phyloP scores from a whole-genome alignment of 163 green algal species.

The Coccomyxa subellipsoidea region DNA sequence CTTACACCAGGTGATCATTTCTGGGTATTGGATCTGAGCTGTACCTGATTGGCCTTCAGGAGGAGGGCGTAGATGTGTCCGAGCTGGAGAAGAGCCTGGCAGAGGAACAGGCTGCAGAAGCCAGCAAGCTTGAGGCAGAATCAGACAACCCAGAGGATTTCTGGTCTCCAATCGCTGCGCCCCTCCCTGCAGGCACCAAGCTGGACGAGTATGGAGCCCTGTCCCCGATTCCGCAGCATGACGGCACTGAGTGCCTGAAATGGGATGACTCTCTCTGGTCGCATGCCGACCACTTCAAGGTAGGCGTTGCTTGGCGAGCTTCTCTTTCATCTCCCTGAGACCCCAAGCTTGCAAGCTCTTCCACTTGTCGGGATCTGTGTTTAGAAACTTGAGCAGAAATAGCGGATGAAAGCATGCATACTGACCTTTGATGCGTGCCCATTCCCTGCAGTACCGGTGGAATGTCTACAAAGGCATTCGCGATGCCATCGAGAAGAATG shows the following conservation, averaged over 20 bases:
- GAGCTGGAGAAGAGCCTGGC: not conserved
- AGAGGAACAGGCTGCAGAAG: not conserved
- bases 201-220: slow-evolving; percentile 62
- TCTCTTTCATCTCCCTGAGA: not conserved
- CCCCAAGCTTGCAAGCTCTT: too few relatives aligned
- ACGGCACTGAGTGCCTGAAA: slow-evolving; percentile 88
- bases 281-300: slow-evolving; percentile 89
- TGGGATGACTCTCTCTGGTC: slow-evolving; percentile 87
- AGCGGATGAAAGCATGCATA: not conserved
- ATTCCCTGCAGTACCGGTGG: slow-evolving; percentile 90
- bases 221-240: slow-evolving; percentile 68
- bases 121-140: not conserved
- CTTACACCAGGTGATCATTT: too few relatives aligned
- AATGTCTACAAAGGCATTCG: slow-evolving; percentile 86
- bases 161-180: not conserved
- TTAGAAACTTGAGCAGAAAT: too few relatives aligned
- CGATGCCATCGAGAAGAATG: slow-evolving; percentile 86
- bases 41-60: not conserved
- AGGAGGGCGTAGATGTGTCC: not conserved
- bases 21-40: too few relatives aligned
- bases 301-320: slow-evolving; percentile 17
- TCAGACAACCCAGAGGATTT: not conserved
- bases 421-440: too few relatives aligned
- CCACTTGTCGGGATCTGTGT: too few relatives aligned
- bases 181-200: slow-evolving; percentile 18